phyloP scores from a whole-genome alignment of 139 green algal genomes.

The Deuterostichococcus epilithicus region DNA sequence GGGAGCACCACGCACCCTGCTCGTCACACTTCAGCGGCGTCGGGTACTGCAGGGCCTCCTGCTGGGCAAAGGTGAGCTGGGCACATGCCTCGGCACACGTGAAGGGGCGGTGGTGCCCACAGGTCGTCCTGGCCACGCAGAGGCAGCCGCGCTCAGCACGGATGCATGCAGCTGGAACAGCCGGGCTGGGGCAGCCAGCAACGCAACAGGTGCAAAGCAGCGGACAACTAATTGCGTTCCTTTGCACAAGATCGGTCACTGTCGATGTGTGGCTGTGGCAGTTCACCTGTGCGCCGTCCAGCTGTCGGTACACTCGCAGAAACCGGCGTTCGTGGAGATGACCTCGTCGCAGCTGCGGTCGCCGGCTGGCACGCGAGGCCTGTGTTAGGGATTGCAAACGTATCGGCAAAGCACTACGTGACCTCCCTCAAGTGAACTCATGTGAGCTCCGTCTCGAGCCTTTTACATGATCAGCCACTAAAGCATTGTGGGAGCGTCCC shows the following conservation, averaged over 20 bases:
- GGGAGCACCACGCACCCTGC: neutral
- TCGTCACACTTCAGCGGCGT: neutral
- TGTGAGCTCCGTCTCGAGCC: too few species aligned
- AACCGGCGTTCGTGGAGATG: constrained; percentile 13
- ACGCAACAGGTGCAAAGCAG: too few species aligned
- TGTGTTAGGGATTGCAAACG: neutral
- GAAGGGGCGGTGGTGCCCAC: neutral
- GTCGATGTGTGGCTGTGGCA: neutral
- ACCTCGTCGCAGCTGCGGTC: constrained; percentile 9
- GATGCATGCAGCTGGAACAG: too few species aligned
- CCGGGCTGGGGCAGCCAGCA: too few species aligned
- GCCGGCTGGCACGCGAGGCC: neutral
- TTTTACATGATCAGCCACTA: too few species aligned
- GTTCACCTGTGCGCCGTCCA: constrained; percentile 10
- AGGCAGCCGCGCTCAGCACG: too few species aligned
- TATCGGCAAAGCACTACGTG: neutral
- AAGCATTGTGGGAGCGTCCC: too few species aligned
- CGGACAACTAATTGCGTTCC: too few species aligned
- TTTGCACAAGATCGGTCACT: too few species aligned
- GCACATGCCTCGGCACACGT: neutral
- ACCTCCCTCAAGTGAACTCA: too few species aligned
- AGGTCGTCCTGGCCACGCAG: too few species aligned
- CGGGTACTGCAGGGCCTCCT: neutral
- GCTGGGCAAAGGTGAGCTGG: neutral
- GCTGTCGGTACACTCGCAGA: constrained; percentile 9